phyloP scores from a whole-genome alignment of 108 stramenopile species.

The Thalassiosira profunda region DNA sequence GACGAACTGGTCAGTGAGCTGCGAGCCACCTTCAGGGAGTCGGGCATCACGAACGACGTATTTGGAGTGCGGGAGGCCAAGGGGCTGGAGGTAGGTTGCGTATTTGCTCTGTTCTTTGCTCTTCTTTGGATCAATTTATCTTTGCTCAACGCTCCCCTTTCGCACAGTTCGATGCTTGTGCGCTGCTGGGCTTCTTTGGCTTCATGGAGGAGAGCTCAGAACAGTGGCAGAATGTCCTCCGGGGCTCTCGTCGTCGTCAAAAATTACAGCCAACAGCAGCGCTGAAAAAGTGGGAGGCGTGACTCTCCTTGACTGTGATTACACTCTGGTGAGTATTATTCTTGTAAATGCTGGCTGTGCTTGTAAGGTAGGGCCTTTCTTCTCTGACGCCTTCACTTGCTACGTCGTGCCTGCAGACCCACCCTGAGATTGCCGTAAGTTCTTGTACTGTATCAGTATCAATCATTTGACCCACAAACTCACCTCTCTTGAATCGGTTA shows the following conservation, averaged over 20 bases:
- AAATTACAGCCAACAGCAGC: not conserved
- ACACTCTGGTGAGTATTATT: too few species aligned
- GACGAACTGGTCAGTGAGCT: conserved; percentile 16
- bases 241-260: not conserved
- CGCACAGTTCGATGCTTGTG: conserved; percentile 15
- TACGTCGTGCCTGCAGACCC: too few species aligned
- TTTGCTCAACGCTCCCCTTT: too few species aligned
- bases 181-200: conserved; percentile 11
- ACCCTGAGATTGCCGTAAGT: too few species aligned
- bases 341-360: too few species aligned
- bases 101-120: too few species aligned
- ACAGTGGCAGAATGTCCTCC: conserved; percentile 7
- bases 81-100: too few species aligned
- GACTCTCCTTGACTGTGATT: conserved; percentile 1
- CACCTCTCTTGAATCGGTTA: conserved; percentile 1
- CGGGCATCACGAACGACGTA: conserved; percentile 14
- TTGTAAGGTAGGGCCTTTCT: too few species aligned
- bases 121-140: too few species aligned
- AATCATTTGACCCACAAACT: too few species aligned
- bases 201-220: conserved; percentile 3
- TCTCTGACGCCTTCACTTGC: too few species aligned
- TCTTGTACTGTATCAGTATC: too few species aligned
- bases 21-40: not conserved
- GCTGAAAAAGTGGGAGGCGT: not conserved
- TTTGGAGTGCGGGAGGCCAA: conserved; percentile 20